Conservation (phyloP, 805 yeast genomes). For the Cyberlindnera mississippiensis region DNA sequence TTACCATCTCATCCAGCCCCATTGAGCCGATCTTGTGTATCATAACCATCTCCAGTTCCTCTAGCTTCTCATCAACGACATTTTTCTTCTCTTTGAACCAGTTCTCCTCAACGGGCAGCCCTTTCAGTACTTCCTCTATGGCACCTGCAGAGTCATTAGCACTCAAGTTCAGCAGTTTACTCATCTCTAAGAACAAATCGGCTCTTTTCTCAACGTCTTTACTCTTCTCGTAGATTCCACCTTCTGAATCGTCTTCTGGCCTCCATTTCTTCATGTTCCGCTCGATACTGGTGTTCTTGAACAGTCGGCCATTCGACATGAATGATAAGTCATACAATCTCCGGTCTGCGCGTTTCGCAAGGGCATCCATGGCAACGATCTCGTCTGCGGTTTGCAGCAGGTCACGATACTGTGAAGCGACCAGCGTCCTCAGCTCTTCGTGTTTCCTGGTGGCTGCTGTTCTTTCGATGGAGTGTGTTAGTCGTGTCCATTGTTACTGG, state of each 20-base stretch:
- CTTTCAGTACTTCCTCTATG: constrained; percentile 3
- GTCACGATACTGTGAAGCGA: constrained; percentile 26
- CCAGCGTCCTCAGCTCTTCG: constrained; percentile 22
- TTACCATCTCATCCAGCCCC: constrained; percentile 9
- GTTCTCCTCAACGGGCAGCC: constrained; percentile 8
- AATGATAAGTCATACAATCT: constrained; percentile 23
- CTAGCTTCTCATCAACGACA: constrained; percentile 12
- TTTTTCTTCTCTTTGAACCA: constrained; percentile 12
- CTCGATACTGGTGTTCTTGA: constrained; percentile 18
- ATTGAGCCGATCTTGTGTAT: constrained; percentile 2
- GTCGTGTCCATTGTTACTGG: no score
- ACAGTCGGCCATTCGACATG: constrained; percentile 12
- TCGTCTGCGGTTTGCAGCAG: constrained; percentile 25
- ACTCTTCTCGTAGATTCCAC: background rate
- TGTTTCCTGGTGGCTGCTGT: constrained; percentile 13
- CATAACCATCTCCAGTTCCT: constrained; percentile 13
- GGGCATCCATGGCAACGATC: constrained; percentile 23
- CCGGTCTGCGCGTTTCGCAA: constrained; percentile 18
- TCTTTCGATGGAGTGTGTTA: background rate
- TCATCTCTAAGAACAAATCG: constrained; percentile 14
- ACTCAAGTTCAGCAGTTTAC: constrained; percentile 14
- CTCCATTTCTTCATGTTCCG: constrained; percentile 8
- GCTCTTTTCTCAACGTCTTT: constrained; percentile 9
- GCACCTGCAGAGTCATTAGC: constrained; percentile 3
- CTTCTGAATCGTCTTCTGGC: background rate